Percentiles rank a stretch among this genome's conserved stretches.
Evolutionary conservation across 2,329 filamentous ascomycete species (phyloP).

Genomic region (Emergomyces orientalis): DNA sequence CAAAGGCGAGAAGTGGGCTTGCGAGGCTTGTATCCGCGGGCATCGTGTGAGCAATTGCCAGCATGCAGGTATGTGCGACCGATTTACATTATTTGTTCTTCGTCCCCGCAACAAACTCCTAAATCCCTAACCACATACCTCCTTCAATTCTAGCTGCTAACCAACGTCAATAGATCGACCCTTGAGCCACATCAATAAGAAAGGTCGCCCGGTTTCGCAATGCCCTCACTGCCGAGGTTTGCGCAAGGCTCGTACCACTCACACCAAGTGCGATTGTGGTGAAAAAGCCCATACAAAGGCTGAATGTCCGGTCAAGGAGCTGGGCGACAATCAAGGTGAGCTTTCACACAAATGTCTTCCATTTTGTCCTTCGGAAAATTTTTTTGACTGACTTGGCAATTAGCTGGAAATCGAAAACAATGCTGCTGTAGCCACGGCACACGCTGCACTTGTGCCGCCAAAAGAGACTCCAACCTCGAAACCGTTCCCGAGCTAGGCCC

Average conservation of each 20-base stretch:
- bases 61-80: constrained; percentile 66
- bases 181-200: constrained; percentile 91
- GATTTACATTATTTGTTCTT: neutral
- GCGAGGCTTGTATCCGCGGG: constrained; percentile 88
- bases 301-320: constrained; percentile 27
- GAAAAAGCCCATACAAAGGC: constrained; percentile 55
- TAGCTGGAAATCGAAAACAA: constrained; percentile 12
- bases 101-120: constrained; percentile 11
- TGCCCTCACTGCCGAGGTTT: constrained; percentile 92
- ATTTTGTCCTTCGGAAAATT: constrained; percentile 12
- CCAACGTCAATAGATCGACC: constrained; percentile 59
- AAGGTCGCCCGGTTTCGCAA: constrained; percentile 94
- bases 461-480: constrained; percentile 41
- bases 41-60: constrained; percentile 98
- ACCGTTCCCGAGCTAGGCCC: constrained; percentile 41
- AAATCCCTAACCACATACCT: constrained; percentile 13
- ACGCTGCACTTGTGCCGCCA: constrained; percentile 18
- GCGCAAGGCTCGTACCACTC: constrained; percentile 90
- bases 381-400: constrained; percentile 8
- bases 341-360: neutral
- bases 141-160: constrained; percentile 10
- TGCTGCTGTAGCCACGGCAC: constrained; percentile 17
- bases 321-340: constrained; percentile 28
- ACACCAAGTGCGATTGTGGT: constrained; percentile 94
- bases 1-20: constrained; percentile 20